phyloP scores from a whole-genome alignment of 768 basidiomycete species.

The Hydnomerulius pinastri region DNA sequence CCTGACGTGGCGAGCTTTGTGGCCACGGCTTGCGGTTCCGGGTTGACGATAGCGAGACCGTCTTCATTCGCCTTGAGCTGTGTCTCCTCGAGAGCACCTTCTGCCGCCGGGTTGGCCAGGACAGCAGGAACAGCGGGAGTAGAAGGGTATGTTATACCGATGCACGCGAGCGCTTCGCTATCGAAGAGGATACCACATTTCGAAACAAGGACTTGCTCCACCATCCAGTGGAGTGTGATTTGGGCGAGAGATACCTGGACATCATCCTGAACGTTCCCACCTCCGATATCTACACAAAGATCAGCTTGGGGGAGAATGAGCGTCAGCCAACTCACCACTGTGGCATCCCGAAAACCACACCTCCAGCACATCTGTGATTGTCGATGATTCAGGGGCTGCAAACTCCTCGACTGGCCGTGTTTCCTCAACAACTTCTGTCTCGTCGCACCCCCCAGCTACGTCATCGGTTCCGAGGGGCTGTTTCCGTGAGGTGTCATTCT shows the following conservation, averaged over 20 bases:
- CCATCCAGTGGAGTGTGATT: constrained; percentile 78
- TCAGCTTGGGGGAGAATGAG: neutral
- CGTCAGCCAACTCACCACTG: constrained; percentile 45
- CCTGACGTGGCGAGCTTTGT: neutral
- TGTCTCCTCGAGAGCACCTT: neutral
- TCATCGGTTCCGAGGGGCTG: neutral
- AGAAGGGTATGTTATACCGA: constrained; percentile 33
- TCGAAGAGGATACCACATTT: constrained; percentile 66
- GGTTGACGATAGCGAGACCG: neutral
- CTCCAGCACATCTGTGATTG: constrained; percentile 59
- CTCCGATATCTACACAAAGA: constrained; percentile 60
- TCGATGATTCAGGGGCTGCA: neutral
- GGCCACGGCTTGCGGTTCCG: neutral
- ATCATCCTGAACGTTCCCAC: constrained; percentile 53
- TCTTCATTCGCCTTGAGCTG: neutral
- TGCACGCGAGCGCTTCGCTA: constrained; percentile 43
- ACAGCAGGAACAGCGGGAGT: too few relatives aligned
- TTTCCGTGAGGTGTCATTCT: neutral
- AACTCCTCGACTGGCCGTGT: neutral
- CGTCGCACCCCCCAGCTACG: neutral
- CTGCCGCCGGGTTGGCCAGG: constrained; percentile 12
- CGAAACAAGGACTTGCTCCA: constrained; percentile 60
- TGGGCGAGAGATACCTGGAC: constrained; percentile 48
- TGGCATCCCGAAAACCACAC: constrained; percentile 84
- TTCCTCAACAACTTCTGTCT: neutral